Evolutionary conservation across 202 grass and related monocot species (phyloP).

Genomic region (Elaeis oleifera): DNA sequence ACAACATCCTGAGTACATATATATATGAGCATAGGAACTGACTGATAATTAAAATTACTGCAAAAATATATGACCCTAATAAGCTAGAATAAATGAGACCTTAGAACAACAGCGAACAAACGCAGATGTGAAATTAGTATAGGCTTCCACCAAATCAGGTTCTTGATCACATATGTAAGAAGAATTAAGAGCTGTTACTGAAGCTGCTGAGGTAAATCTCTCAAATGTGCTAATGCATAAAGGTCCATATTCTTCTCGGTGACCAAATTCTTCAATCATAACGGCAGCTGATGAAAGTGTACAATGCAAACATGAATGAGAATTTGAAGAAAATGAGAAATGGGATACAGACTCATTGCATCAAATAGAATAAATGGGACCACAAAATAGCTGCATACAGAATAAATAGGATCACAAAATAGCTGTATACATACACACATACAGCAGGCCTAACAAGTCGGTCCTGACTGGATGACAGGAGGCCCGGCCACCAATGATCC

Average conservation of each 20-base stretch:
- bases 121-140: constrained; percentile 67
- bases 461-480: too few species aligned
- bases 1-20: constrained; percentile 57
- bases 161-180: constrained; percentile 90
- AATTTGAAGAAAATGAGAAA: neutral
- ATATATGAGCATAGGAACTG: constrained; percentile 9
- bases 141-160: constrained; percentile 91
- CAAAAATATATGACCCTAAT: too few species aligned
- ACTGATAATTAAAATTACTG: too few species aligned
- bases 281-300: constrained; percentile 53
- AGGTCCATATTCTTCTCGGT: constrained; percentile 68
- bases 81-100: constrained; percentile 27
- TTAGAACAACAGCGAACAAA: constrained; percentile 84
- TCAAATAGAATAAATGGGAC: neutral
- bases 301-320: constrained; percentile 8
- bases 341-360: neutral
- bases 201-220: constrained; percentile 66
- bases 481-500: too few species aligned
- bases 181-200: constrained; percentile 65
- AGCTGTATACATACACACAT: too few species aligned
- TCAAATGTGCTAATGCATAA: constrained; percentile 76
- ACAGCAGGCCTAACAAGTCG: too few species aligned
- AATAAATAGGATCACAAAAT: too few species aligned
- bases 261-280: constrained; percentile 81
- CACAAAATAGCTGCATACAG: too few species aligned